phyloP scores from a whole-genome alignment of 192 early-diverging fungal genomes.

The Coemansia sp. region DNA sequence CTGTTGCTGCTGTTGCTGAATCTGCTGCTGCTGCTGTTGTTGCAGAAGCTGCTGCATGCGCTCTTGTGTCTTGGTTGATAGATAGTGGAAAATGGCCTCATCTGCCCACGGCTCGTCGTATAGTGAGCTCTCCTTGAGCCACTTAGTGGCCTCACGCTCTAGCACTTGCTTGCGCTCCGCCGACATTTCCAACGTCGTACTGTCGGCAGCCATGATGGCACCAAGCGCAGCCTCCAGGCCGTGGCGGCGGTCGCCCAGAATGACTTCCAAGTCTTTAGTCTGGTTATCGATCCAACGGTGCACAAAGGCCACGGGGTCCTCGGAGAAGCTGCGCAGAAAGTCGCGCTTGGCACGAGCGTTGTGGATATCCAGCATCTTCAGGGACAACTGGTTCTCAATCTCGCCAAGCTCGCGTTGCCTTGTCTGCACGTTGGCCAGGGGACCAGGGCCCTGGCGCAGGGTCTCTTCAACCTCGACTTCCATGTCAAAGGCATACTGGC shows the following conservation, averaged over 20 bases:
- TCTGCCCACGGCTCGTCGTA: conserved; percentile 70
- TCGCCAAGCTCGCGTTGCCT: conserved; percentile 60
- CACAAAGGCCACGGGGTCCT: conserved; percentile 86
- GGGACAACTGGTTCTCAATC: conserved; percentile 64
- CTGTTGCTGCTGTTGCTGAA: conserved; percentile 24
- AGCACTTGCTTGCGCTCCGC: conserved; percentile 37
- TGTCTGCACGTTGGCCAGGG: conserved; percentile 51
- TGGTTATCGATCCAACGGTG: conserved; percentile 94
- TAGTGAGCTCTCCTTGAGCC: conserved; percentile 55
- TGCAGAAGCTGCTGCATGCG: conserved; percentile 55
- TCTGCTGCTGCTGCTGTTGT: conserved; percentile 37
- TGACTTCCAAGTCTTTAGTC: conserved; percentile 88
- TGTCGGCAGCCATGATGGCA: conserved; percentile 47
- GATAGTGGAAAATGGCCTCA: conserved; percentile 91
- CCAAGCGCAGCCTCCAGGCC: conserved; percentile 50
- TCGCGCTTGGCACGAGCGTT: conserved; percentile 90
- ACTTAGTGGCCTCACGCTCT: conserved; percentile 43
- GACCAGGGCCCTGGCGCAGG: conserved; percentile 61
- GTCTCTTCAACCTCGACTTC: conserved; percentile 87
- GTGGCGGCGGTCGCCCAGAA: conserved; percentile 49
- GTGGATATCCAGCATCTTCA: conserved; percentile 82
- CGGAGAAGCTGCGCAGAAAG: conserved; percentile 86
- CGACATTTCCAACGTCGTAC: conserved; percentile 26
- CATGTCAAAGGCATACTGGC: conserved; percentile 85
- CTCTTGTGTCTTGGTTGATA: conserved; percentile 67